Percentiles rank a stretch among this genome's conserved stretches.
Evolutionary conservation across 371 early-diverging fungal species (phyloP).

Genomic region (Basidiobolus meristosporus): DNA sequence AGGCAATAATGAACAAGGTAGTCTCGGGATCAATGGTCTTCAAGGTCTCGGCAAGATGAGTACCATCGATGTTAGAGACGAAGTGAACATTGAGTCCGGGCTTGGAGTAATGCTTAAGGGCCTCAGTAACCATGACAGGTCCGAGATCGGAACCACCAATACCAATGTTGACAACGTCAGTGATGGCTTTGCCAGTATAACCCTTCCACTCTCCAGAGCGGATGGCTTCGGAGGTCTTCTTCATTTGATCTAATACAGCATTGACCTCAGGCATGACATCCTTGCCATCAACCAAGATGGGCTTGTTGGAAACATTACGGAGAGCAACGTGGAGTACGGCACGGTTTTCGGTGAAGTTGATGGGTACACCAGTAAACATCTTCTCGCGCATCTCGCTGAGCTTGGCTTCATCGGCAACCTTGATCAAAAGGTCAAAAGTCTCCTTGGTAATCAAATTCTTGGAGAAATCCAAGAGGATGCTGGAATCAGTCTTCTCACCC

Average conservation of each 20-base stretch:
- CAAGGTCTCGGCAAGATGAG: constrained; percentile 83
- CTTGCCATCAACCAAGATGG: constrained; percentile 63
- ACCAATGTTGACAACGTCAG: constrained; percentile 96
- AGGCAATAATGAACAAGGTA: constrained; percentile 91
- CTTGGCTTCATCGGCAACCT: constrained; percentile 67
- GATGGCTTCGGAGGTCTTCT: constrained; percentile 59
- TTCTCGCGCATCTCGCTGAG: constrained; percentile 68
- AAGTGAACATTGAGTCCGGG: constrained; percentile 71
- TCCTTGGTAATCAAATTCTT: constrained; percentile 79
- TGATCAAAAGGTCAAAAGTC: constrained; percentile 55
- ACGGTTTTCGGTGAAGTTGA: constrained; percentile 97
- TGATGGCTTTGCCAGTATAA: constrained; percentile 84
- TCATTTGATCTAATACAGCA: constrained; percentile 86
- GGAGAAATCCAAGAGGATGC: constrained; percentile 79
- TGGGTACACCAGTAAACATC: constrained; percentile 91
- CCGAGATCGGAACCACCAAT: constrained; percentile 99
- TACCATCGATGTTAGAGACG: constrained; percentile 97
- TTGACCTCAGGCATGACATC: constrained; percentile 90
- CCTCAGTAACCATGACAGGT: constrained; percentile 97
- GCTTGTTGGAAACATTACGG: constrained; percentile 65
- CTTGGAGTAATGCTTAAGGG: constrained; percentile 79
- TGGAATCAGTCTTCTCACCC: constrained; percentile 32
- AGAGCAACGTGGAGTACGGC: constrained; percentile 94
- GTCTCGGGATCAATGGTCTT: constrained; percentile 77
- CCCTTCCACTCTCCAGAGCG: constrained; percentile 86